A percentile compares a stretch with the other conserved stretches of the same genome.
These are phyloP conservation scores for Lophiostoma macrostomum DNA, from an alignment of 495 filamentous ascomycete genomes.

Conservation along the genomic window DNA sequence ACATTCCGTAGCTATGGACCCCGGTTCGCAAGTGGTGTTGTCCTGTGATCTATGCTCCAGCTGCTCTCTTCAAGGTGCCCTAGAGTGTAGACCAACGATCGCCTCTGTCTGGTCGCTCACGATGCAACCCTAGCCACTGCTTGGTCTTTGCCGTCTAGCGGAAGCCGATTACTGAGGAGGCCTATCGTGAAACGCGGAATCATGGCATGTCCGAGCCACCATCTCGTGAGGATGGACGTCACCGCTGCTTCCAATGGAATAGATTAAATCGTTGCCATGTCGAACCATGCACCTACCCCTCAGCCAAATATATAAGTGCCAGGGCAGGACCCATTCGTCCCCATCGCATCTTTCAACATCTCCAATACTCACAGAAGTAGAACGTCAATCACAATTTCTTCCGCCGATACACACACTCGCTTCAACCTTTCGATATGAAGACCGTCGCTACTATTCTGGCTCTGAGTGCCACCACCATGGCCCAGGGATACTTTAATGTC, in stretches of 20 bases:
- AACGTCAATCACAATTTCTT: too few species aligned
- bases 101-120: background rate
- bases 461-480: constrained; percentile 18
- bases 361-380: too few species aligned
- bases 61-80: too few species aligned
- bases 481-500: constrained; percentile 24
- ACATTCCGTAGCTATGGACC: background rate
- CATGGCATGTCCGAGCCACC: too few species aligned
- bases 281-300: background rate
- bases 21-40: too few species aligned
- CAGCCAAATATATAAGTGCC: background rate
- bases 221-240: background rate
- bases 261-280: background rate
- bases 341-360: background rate
- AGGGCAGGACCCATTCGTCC: too few species aligned
- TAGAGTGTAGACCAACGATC: too few species aligned
- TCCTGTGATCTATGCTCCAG: too few species aligned
- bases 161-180: too few species aligned
- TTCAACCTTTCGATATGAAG: constrained; percentile 24
- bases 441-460: constrained; percentile 16
- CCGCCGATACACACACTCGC: constrained; percentile 14
- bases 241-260: too few species aligned
- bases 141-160: too few species aligned
- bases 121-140: constrained; percentile 6
- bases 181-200: too few species aligned